Conservation (phyloP, 306 rosid species). For the Urtica urens region DNA sequence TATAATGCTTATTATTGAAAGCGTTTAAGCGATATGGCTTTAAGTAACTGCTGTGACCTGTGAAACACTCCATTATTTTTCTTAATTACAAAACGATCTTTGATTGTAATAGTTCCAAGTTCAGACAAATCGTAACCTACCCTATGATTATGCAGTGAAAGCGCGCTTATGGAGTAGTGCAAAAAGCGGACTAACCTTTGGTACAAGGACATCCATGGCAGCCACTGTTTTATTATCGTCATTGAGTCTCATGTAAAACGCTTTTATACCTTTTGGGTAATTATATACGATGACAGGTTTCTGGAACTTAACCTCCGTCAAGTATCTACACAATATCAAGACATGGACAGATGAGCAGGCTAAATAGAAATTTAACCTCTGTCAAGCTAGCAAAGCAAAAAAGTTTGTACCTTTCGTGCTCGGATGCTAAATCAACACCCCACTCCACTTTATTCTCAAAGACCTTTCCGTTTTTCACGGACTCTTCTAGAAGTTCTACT, state of each 20-base stretch:
- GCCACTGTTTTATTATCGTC: slow-evolving; percentile 85
- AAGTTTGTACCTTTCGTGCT: slow-evolving; percentile 73
- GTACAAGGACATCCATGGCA: slow-evolving; percentile 98
- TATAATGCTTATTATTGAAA: neutral
- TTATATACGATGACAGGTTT: slow-evolving; percentile 91
- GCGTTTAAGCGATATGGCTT: no score
- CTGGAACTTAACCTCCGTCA: slow-evolving; percentile 76
- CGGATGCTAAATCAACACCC: slow-evolving; percentile 93
- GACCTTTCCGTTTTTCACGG: slow-evolving; percentile 66
- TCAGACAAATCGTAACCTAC: slow-evolving; percentile 1
- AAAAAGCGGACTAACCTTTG: slow-evolving; percentile 50
- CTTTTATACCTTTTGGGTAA: slow-evolving; percentile 89
- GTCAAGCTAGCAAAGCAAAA: slow-evolving; percentile 1
- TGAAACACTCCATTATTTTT: no score
- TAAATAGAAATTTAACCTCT: slow-evolving; percentile 3
- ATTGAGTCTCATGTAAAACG: slow-evolving; percentile 94
- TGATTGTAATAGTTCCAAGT: no score
- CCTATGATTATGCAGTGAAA: neutral
- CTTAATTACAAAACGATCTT: no score
- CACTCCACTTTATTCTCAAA: slow-evolving; percentile 93
- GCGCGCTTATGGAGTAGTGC: neutral
- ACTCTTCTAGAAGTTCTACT: slow-evolving; percentile 59
- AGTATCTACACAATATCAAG: slow-evolving; percentile 46
- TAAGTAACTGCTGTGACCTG: no score
- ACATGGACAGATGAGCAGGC: slow-evolving; percentile 12